Evolutionary conservation across 768 basidiomycete genomes (phyloP), one percentile per base, ranked within the genome.

Genomic region (Tylopilus sp.): DNA sequence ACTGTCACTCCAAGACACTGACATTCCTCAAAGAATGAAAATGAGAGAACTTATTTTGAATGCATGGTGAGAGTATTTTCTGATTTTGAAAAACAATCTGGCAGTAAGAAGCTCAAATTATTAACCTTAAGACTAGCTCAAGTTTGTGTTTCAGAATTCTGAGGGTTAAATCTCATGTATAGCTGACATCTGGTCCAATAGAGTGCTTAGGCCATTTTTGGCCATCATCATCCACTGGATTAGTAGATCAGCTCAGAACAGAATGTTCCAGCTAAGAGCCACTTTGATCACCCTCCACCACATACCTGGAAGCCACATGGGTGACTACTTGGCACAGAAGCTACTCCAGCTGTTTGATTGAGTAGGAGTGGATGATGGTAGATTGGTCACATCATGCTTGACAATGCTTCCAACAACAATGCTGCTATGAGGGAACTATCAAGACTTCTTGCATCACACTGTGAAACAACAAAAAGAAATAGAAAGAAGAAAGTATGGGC

Each of bases 1-100:
- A 20, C 53, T 59, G 15, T 56, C 57, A 12, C 57, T 69, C 28
- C 15, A 41, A 12, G 61, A 69, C 15, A 7, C 17, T 1, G 56
- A 66, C 20, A 67, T 69, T 6, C 69, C 64, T 15, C 56, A 58
- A 25, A 33, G 60, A 18, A 57, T 59, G 1, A 65, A 64, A 33
- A 33, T 65, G 22, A 39, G 53, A 8, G 53, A 57, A 18, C 46
- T 48, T 1, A 63, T 69, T 25, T 50, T 67, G 22, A 48, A 61
- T 17, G 58, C 56, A 9, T 69, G 60, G 60, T 11, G 36, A 31
- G 35, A 36, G 13, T 36, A 36, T 15, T 36, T 36, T 65, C 64
- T 35, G 38, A 30, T 1, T 41, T 44, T 28, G 15, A 64, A 61
- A 44, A 12, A 12, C 12, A 55, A 68, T 11, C 55, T 70, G 22